Percentiles rank a stretch among this genome's conserved stretches.
These are phyloP conservation scores for Trichoderma arundinaceum DNA, from an alignment of 2,329 filamentous ascomycete species.

Conservation along the genomic window DNA sequence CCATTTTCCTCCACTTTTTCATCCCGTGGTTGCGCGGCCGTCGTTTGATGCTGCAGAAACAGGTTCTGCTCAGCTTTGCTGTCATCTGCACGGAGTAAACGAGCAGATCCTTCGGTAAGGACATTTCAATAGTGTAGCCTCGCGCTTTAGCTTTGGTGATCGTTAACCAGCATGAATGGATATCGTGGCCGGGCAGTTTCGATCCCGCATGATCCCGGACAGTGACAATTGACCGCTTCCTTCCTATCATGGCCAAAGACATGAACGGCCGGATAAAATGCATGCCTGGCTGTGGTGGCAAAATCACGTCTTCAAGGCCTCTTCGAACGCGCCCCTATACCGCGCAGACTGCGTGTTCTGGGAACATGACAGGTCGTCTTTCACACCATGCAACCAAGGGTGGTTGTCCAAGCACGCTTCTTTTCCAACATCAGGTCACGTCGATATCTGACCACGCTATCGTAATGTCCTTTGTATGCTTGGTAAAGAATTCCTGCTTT, in stretches of 20 bases:
- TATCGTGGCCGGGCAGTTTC: constrained; percentile 7
- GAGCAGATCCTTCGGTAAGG: background rate
- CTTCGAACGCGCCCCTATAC: constrained; percentile 16
- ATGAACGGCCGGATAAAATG: background rate
- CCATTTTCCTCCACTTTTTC: constrained; percentile 14
- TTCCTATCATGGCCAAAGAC: background rate
- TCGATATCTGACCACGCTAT: constrained; percentile 1
- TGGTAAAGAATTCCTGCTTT: background rate
- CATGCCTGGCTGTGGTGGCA: constrained; percentile 13
- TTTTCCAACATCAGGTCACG: background rate
- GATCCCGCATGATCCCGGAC: background rate
- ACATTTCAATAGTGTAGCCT: background rate
- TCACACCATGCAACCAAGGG: constrained; percentile 6
- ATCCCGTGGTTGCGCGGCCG: constrained; percentile 20
- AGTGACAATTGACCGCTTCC: constrained; percentile 11
- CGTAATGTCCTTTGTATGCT: background rate
- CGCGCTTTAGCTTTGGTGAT: constrained; percentile 6
- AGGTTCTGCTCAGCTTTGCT: constrained; percentile 15
- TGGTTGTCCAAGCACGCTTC: background rate
- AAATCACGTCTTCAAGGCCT: background rate
- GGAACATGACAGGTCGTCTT: constrained; percentile 25
- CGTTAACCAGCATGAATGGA: background rate
- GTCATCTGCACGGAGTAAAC: background rate
- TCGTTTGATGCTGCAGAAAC: constrained; percentile 27
- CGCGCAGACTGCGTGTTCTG: constrained; percentile 15